Percentiles rank a stretch among this genome's conserved stretches.
Conservation (phyloP, 306 rosid genomes). For the Malus fusca region DNA sequence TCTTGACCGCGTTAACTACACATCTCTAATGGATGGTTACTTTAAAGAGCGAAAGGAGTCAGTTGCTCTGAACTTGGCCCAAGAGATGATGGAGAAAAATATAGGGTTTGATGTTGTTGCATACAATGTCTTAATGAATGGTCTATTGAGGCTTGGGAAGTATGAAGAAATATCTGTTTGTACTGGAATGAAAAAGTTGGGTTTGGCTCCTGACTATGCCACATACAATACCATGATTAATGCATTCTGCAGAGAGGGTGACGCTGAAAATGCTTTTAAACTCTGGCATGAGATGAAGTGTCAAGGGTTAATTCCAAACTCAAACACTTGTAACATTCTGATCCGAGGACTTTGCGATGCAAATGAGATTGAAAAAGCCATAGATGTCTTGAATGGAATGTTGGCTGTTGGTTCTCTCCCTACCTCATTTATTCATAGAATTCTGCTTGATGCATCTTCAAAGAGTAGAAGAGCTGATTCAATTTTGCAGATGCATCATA, state of each 20-base stretch:
- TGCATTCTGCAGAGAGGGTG: constrained; percentile 54
- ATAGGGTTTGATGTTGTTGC: constrained; percentile 66
- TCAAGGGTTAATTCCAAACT: constrained; percentile 50
- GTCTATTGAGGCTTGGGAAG: constrained; percentile 67
- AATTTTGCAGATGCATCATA: constrained; percentile 59
- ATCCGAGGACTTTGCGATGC: constrained; percentile 58
- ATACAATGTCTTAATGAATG: constrained; percentile 70
- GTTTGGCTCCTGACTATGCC: constrained; percentile 68
- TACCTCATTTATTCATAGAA: constrained; percentile 40
- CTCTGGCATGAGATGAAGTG: constrained; percentile 79
- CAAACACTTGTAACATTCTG: constrained; percentile 49
- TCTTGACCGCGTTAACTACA: constrained; percentile 67
- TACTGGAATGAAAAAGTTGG: constrained; percentile 53
- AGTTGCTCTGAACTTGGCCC: constrained; percentile 52
- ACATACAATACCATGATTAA: constrained; percentile 70
- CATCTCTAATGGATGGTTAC: constrained; percentile 77
- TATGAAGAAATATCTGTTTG: constrained; percentile 56
- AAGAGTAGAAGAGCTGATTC: constrained; percentile 44
- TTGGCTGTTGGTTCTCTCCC: constrained; percentile 43
- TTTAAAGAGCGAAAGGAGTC: constrained; percentile 59
- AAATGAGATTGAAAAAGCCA: constrained; percentile 52
- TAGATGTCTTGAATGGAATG: constrained; percentile 59
- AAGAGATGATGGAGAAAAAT: constrained; percentile 65
- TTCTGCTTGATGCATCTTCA: constrained; percentile 57
- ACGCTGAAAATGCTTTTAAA: constrained; percentile 43